phyloP scores from a whole-genome alignment of 129 eudicot genomes.

The Scalesia atractyloides region DNA sequence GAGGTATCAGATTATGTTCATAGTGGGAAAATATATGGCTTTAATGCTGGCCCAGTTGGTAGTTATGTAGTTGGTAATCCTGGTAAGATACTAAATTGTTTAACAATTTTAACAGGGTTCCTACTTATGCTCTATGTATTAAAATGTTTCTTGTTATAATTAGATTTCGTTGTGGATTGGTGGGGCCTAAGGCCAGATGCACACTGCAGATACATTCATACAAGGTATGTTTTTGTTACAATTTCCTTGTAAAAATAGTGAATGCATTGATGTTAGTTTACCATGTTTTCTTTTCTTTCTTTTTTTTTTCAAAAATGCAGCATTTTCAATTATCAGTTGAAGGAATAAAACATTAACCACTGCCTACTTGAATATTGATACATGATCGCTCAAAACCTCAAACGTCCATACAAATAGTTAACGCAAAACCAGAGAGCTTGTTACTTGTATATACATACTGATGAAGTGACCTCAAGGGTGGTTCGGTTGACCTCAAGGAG shows the following conservation, averaged over 20 bases:
- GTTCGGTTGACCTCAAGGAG: no score
- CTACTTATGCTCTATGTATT: not conserved
- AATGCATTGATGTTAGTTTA: not conserved
- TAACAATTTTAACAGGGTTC: not conserved
- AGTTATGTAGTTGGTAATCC: not conserved
- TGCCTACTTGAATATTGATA: no score
- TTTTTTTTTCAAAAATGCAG: not conserved
- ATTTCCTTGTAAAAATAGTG: no score
- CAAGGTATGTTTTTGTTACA: not conserved
- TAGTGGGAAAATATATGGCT: not conserved
- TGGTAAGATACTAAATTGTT: not conserved
- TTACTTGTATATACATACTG: no score
- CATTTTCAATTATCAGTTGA: not conserved
- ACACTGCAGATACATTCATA: not conserved
- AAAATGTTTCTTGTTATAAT: not conserved
- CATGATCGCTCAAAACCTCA: no score
- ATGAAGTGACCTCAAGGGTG: no score
- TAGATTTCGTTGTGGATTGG: conserved; percentile 11
- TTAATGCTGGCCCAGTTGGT: not conserved
- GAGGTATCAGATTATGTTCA: conserved; percentile 16
- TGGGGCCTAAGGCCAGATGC: conserved; percentile 2
- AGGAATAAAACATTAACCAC: not conserved
- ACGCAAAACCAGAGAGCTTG: no score
- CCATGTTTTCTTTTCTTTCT: no score
- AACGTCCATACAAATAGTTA: no score